phyloP scores from a whole-genome alignment of 2,329 filamentous ascomycete species.

The Penicillium corylophilum region DNA sequence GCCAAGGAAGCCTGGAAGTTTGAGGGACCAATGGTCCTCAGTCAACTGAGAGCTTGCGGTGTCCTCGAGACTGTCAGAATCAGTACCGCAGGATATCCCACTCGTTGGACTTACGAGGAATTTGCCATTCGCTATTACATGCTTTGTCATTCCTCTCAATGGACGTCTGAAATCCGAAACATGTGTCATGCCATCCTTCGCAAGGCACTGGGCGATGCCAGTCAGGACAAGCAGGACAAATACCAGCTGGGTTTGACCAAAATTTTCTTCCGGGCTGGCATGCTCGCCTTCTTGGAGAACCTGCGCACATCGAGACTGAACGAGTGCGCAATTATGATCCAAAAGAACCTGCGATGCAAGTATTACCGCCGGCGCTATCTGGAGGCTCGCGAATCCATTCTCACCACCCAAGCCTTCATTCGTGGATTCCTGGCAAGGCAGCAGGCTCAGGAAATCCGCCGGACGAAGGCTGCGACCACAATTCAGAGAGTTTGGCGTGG shows the following conservation, averaged over 20 bases:
- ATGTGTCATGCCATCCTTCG: conserved; percentile 92
- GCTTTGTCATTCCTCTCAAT: conserved; percentile 83
- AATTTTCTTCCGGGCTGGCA: conserved; percentile 98
- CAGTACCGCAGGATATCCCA: conserved; percentile 94
- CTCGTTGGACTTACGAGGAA: conserved; percentile 97
- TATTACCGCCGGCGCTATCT: conserved; percentile 93
- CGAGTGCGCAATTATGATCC: conserved; percentile 93
- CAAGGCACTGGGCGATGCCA: conserved; percentile 79
- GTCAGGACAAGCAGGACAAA: conserved; percentile 76
- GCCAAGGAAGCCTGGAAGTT: conserved; percentile 97
- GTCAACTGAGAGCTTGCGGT: conserved; percentile 95
- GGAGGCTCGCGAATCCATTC: conserved; percentile 76
- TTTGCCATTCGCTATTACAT: conserved; percentile 98
- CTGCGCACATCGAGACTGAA: conserved; percentile 86
- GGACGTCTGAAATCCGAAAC: conserved; percentile 89
- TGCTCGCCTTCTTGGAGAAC: conserved; percentile 97
- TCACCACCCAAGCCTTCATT: conserved; percentile 74
- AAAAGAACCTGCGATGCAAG: conserved; percentile 95
- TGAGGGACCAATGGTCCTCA: conserved; percentile 97
- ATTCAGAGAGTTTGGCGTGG: conserved; percentile 96
- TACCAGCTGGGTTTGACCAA: conserved; percentile 97
- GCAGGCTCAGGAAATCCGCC: conserved; percentile 75
- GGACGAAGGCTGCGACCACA: conserved; percentile 81
- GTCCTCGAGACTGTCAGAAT: conserved; percentile 97
- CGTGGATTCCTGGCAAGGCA: conserved; percentile 77